phyloP scores from a whole-genome alignment of 2,329 filamentous ascomycete genomes.

The Aspergillus sp. region DNA sequence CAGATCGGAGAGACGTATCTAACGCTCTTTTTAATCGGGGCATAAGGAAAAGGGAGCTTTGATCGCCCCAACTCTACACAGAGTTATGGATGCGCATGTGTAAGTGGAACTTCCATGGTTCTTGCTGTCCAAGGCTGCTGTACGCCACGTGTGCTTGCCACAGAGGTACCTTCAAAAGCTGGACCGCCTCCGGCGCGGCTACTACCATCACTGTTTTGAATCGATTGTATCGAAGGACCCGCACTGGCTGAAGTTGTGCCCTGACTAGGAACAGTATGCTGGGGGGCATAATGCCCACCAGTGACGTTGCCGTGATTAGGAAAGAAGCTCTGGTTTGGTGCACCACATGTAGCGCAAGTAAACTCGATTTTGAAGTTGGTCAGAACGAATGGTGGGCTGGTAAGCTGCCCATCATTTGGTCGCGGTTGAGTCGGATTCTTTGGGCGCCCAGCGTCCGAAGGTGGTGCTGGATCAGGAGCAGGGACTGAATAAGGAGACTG shows the following conservation, averaged over 20 bases:
- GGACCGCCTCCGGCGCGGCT: slow-evolving; percentile 24
- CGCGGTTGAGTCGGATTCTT: slow-evolving; percentile 28
- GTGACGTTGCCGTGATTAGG: slow-evolving; percentile 41
- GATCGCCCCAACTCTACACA: slow-evolving; percentile 7
- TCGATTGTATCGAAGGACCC: slow-evolving; percentile 22
- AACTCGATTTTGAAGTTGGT: slow-evolving; percentile 46
- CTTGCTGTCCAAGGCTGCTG: slow-evolving; percentile 32
- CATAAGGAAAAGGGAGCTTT: not conserved
- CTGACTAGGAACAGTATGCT: slow-evolving; percentile 26
- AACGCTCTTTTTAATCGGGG: not conserved
- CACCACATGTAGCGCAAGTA: slow-evolving; percentile 41
- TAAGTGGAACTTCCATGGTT: slow-evolving; percentile 32
- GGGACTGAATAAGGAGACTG: slow-evolving; percentile 27
- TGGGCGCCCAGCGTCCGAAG: slow-evolving; percentile 23
- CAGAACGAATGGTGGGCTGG: slow-evolving; percentile 33
- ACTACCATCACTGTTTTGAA: slow-evolving; percentile 19
- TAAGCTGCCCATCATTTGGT: slow-evolving; percentile 27
- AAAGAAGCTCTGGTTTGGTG: slow-evolving; percentile 43
- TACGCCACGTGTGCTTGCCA: slow-evolving; percentile 29
- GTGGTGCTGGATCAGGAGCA: slow-evolving; percentile 20
- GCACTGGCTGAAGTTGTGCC: slow-evolving; percentile 20
- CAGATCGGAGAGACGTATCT: not conserved
- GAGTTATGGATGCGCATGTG: slow-evolving; percentile 23
- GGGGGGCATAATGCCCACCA: slow-evolving; percentile 31
- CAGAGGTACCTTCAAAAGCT: slow-evolving; percentile 26